Evolutionary conservation across 2,329 filamentous ascomycete species (phyloP), one percentile per base, ranked within the genome.

Genomic region (Hawksworthiomyces lignivorus): DNA sequence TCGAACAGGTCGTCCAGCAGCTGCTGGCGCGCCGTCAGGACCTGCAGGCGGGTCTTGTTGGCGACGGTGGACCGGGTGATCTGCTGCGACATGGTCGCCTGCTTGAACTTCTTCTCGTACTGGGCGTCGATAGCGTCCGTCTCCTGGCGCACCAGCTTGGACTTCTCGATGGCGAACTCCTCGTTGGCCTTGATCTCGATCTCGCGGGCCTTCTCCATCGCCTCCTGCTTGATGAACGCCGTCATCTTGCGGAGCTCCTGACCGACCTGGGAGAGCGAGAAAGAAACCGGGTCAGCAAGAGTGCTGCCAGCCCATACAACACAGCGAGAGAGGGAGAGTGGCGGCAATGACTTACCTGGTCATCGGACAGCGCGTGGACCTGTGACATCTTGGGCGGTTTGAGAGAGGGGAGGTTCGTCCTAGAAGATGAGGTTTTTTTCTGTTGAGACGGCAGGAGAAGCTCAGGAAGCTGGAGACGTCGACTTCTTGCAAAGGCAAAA

Each of bases 161-260:
- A 92, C 72, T 98, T 98, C 64, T 98, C 92, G 62, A 96, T 97
- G 62, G 87, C 86, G 68, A 97, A 97, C 68, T 98, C 92, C 67
- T 97, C 88, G 72, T 97, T 89, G 65, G 92, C 92, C 70, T 97
- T 97, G 70, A 97, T 84, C 61, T 92, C 80, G 67, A 98, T 97
- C 69, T 98, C 92, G 62, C 85, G 85, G 57, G 88, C 88, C 70
- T 98, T 98, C 64, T 98, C 92, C 59, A 84, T 78, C 46, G 92
- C 92, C 72, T 98, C 92, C 71, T 97, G 92, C 67, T 88, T 87
- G 80, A 98, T 98, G 79, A 98, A 98, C 62, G 89, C 90, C 47
- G 92, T 97, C 92, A 98, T 98, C 80, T 98, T 98, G 76, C 87
- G 89, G 69, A 98, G 86, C 80, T 98, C 92, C 69, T 87, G 82